A percentile compares a stretch with the other conserved stretches of the same genome.
These are phyloP conservation scores for Colletotrichum tanaceti DNA, from an alignment of 2,329 filamentous ascomycete genomes.

Conservation along the genomic window DNA sequence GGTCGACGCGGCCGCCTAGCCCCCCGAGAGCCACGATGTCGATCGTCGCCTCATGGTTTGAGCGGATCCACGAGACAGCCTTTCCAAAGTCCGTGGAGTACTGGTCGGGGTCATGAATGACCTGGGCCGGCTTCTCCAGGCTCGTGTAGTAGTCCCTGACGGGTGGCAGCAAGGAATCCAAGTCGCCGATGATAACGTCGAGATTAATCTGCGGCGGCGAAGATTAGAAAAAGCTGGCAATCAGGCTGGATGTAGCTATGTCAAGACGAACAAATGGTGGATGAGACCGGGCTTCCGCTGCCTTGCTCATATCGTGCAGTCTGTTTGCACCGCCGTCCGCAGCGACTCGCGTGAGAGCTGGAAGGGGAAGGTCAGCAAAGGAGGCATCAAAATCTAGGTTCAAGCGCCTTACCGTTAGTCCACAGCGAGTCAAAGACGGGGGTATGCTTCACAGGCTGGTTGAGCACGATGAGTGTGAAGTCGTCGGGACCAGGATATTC, in stretches of 20 bases:
- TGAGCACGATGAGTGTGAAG: slow-evolving; percentile 62
- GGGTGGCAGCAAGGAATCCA: slow-evolving; percentile 80
- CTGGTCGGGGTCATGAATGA: slow-evolving; percentile 82
- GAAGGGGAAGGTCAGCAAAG: slow-evolving; percentile 42
- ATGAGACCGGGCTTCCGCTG: slow-evolving; percentile 5
- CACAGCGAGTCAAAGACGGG: slow-evolving; percentile 61
- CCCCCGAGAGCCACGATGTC: slow-evolving; percentile 87
- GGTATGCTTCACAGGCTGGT: slow-evolving; percentile 62
- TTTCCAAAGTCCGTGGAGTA: slow-evolving; percentile 94
- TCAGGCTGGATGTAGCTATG: background rate
- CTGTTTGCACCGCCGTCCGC: slow-evolving; percentile 93
- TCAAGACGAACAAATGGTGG: slow-evolving; percentile 21
- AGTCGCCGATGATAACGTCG: slow-evolving; percentile 84
- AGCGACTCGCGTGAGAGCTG: slow-evolving; percentile 77
- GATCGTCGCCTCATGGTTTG: slow-evolving; percentile 49
- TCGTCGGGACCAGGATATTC: slow-evolving; percentile 43
- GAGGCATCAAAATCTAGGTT: no score
- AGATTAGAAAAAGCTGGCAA: background rate
- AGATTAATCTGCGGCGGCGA: slow-evolving; percentile 63
- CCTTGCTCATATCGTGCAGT: slow-evolving; percentile 60
- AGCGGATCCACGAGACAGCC: slow-evolving; percentile 71
- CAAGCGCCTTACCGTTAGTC: slow-evolving; percentile 57
- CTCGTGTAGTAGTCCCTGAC: slow-evolving; percentile 75
- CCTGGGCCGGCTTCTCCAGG: slow-evolving; percentile 60
- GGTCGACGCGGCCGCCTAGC: slow-evolving; percentile 90